Evolutionary conservation across 345 rosid species (phyloP), one percentile per base, ranked within the genome.

Genomic region (Citropsis articulata): DNA sequence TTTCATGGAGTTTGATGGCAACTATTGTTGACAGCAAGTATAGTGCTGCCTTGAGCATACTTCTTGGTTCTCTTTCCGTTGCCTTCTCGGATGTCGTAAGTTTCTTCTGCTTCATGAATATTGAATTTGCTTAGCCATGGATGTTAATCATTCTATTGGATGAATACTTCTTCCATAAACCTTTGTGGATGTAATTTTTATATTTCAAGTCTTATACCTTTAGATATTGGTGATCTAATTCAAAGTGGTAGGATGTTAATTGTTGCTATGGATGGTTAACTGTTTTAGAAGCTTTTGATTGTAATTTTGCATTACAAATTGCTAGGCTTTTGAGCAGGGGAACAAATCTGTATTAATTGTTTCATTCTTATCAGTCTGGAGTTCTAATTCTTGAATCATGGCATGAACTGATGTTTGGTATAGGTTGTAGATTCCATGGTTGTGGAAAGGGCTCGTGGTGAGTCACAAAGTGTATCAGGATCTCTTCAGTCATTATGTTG

Each of bases 391-490:
- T 60, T 25, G 73, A 36, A 73, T 63, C 55, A 72, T 77, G 77
- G 65, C 57, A 33, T 60, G 78, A 62, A 53, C 59, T 84, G 83
- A 76, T 69, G 60, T 66, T 66, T 62, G 76, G 19, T 80, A 73
- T 77, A 96, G 99, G 99, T 90, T 81, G 99, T 94, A 76, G 98
- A 96, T 89, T 96, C 99, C 71, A 94, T 96, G 99, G 98, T 96
- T 38, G 99, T 94, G 60, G 98, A 96, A 85, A 89, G 98, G 81
- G 95, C 98, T 85, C 97, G 98, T 78, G 99, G 98, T 69, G 99
- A 96, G 86, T 94, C 99, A 38, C 98, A 92, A 83, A 90, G 93
- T 73, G 85, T 94, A 83, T 90, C 97, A 1, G 97, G 99, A 74
- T 92, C 98, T 38, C 90, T 96, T 70, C 98, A 92, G 87, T 96